phyloP scores from a whole-genome alignment of 352 stramenopile species.

The Pythium aquatile region DNA sequence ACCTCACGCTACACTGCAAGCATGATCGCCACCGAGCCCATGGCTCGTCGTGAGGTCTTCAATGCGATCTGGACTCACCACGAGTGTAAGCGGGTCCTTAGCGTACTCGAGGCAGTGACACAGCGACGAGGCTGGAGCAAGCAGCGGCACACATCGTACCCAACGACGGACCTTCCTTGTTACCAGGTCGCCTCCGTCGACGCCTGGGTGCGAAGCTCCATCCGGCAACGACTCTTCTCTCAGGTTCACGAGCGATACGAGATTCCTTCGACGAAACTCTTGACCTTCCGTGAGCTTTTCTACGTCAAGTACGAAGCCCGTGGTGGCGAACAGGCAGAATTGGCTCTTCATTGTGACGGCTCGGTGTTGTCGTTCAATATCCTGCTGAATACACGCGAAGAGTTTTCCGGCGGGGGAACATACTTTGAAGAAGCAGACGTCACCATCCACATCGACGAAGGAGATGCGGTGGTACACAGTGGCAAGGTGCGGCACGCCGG shows the following conservation, averaged over 20 bases:
- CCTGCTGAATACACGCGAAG: slow-evolving; percentile 70
- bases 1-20: slow-evolving; percentile 48
- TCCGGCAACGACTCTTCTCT: slow-evolving; percentile 57
- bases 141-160: slow-evolving; percentile 76
- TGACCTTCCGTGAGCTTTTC: slow-evolving; percentile 86
- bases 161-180: slow-evolving; percentile 82
- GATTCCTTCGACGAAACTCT: slow-evolving; percentile 36
- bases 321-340: slow-evolving; percentile 52
- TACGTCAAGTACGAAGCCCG: slow-evolving; percentile 86
- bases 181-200: slow-evolving; percentile 67
- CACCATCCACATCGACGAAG: slow-evolving; percentile 75
- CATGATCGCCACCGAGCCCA: slow-evolving; percentile 42
- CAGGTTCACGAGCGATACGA: slow-evolving; percentile 46
- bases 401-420: slow-evolving; percentile 92
- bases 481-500: slow-evolving; percentile 92
- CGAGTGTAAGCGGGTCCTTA: slow-evolving; percentile 48
- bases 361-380: slow-evolving; percentile 95
- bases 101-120: slow-evolving; percentile 40
- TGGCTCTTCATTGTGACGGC: slow-evolving; percentile 91
- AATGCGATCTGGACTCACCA: slow-evolving; percentile 42
- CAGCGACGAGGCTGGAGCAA: slow-evolving; percentile 61
- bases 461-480: slow-evolving; percentile 89
- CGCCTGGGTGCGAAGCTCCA: slow-evolving; percentile 55
- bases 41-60: slow-evolving; percentile 49
- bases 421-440: slow-evolving; percentile 84